Conservation (phyloP, 2,329 filamentous ascomycete species). For the Colletotrichum plurivorum region DNA sequence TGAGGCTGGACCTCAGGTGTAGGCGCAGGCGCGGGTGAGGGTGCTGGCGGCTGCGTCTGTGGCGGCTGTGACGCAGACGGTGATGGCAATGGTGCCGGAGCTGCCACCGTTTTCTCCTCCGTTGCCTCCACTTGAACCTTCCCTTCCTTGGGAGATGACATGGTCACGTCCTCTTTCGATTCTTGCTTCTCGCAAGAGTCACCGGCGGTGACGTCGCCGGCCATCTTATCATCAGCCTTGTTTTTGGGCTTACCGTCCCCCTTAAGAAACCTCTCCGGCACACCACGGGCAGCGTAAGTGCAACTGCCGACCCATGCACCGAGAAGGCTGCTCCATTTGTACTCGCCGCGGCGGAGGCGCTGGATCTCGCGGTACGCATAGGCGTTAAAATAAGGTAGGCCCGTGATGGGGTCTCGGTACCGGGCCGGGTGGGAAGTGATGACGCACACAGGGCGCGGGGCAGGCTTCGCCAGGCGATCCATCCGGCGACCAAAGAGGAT, state of each 20-base stretch:
- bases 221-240: constrained; percentile 34
- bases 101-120: constrained; percentile 15
- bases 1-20: not conserved
- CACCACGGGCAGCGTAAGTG: constrained; percentile 77
- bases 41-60: constrained; percentile 11
- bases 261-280: constrained; percentile 81
- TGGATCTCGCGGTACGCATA: constrained; percentile 88
- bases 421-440: constrained; percentile 87
- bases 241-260: constrained; percentile 45
- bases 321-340: constrained; percentile 85
- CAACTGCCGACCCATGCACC: constrained; percentile 86
- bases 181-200: constrained; percentile 41
- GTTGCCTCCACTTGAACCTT: constrained; percentile 5
- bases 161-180: constrained; percentile 28
- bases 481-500: constrained; percentile 72
- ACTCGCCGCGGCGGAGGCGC: constrained; percentile 79
- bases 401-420: constrained; percentile 88
- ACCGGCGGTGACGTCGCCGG: constrained; percentile 30
- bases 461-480: constrained; percentile 68
- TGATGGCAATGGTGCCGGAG: constrained; percentile 20
- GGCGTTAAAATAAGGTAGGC: constrained; percentile 83
- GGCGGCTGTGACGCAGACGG: constrained; percentile 17
- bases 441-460: constrained; percentile 74
- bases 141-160: constrained; percentile 21
- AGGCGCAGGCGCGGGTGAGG: too few relatives aligned